Evolutionary conservation across 495 filamentous ascomycete genomes (phyloP).

Genomic region (Talaromyces trachyspermus): DNA sequence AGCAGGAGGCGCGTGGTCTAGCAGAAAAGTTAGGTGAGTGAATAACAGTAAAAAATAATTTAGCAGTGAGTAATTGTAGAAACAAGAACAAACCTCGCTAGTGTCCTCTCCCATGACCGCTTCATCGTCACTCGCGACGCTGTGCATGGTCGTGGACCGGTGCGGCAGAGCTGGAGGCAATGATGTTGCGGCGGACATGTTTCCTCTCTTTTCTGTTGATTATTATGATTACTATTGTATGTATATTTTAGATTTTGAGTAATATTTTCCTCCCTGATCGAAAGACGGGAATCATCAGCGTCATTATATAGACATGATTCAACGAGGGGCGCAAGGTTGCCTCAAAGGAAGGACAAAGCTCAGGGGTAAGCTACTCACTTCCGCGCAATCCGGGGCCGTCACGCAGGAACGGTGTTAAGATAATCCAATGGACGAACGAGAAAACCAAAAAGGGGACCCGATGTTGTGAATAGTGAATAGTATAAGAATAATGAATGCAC

Average conservation of each 20-base stretch:
- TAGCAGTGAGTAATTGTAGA: too few species aligned
- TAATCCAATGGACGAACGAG: too few species aligned
- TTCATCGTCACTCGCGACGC: constrained; percentile 47
- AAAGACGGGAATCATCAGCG: neutral
- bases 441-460: too few species aligned
- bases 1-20: constrained; percentile 70
- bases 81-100: constrained; percentile 64
- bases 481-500: too few species aligned
- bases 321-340: too few species aligned
- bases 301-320: too few species aligned
- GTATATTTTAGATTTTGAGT: neutral
- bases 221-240: neutral
- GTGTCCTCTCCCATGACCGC: constrained; percentile 74
- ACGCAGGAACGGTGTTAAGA: too few species aligned
- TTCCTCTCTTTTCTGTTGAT: constrained; percentile 7
- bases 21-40: neutral
- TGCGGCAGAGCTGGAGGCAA: constrained; percentile 42
- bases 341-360: too few species aligned
- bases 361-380: too few species aligned
- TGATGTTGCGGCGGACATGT: constrained; percentile 30
- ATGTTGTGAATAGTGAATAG: too few species aligned
- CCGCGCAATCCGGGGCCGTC: too few species aligned
- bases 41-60: constrained; percentile 11
- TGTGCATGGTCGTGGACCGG: constrained; percentile 47
- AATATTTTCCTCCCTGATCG: neutral